phyloP scores from a whole-genome alignment of 306 rosid genomes.

The Cicer chorassanicum region DNA sequence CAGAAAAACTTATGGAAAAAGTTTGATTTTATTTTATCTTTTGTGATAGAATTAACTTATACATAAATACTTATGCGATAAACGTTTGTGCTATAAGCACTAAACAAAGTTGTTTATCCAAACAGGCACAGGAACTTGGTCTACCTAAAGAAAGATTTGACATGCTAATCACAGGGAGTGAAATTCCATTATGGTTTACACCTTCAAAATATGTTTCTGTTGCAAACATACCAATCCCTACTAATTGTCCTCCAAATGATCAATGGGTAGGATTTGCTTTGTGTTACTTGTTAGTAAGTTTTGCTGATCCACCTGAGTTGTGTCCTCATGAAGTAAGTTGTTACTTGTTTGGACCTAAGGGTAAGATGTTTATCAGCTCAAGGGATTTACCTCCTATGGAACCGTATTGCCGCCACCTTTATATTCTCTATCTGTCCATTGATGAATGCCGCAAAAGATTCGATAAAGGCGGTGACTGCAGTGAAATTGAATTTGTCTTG shows the following conservation, averaged over 20 bases:
- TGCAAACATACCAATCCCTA: constrained; percentile 37
- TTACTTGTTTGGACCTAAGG: constrained; percentile 36
- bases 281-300: constrained; percentile 47
- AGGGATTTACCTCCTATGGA: constrained; percentile 39
- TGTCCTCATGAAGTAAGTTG: constrained; percentile 30
- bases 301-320: background rate
- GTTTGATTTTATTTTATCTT: background rate
- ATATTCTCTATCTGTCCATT: constrained; percentile 43
- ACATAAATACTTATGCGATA: background rate
- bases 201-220: constrained; percentile 33
- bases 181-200: constrained; percentile 49
- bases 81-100: background rate
- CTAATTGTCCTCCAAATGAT: constrained; percentile 25
- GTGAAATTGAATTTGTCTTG: constrained; percentile 46
- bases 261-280: constrained; percentile 48
- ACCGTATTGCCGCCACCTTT: constrained; percentile 40
- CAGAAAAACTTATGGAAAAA: background rate
- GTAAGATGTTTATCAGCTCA: constrained; percentile 30
- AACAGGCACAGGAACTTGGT: background rate
- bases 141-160: constrained; percentile 39
- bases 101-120: background rate
- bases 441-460: constrained; percentile 32
- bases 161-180: constrained; percentile 46
- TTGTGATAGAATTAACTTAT: background rate
- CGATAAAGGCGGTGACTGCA: constrained; percentile 2